Evolutionary conservation across 2,329 filamentous ascomycete genomes (phyloP).

Genomic region (Lasiodiplodia theobromae): DNA sequence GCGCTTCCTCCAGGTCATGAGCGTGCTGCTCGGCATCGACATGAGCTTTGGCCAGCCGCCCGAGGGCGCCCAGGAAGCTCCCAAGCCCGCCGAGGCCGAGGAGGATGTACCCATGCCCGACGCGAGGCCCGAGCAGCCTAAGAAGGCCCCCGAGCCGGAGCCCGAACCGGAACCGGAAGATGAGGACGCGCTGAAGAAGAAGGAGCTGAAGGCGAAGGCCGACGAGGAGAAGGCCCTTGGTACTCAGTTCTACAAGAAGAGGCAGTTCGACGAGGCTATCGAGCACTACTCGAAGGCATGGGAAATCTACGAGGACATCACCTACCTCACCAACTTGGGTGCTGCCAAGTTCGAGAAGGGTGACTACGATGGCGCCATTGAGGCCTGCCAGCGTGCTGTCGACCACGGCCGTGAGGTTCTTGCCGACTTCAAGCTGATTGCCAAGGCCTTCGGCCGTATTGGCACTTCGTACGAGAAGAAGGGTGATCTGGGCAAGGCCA

Average conservation of each 20-base stretch:
- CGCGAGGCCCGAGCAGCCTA: slow-evolving; percentile 59
- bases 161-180: slow-evolving; percentile 74
- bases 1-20: slow-evolving; percentile 90
- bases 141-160: slow-evolving; percentile 65
- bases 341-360: slow-evolving; percentile 97
- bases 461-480: slow-evolving; percentile 92
- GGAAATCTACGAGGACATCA: slow-evolving; percentile 94
- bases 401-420: slow-evolving; percentile 88
- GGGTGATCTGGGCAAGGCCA: slow-evolving; percentile 78
- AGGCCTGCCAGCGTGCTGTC: slow-evolving; percentile 85
- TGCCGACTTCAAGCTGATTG: slow-evolving; percentile 97
- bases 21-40: slow-evolving; percentile 91
- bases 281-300: slow-evolving; percentile 94
- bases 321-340: slow-evolving; percentile 95
- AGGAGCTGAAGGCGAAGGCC: slow-evolving; percentile 89
- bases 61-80: slow-evolving; percentile 50
- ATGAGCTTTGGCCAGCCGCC: slow-evolving; percentile 73
- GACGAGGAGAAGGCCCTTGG: slow-evolving; percentile 95
- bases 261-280: slow-evolving; percentile 93
- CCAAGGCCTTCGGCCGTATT: slow-evolving; percentile 95
- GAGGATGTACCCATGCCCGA: slow-evolving; percentile 84
- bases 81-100: slow-evolving; percentile 59
- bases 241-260: slow-evolving; percentile 98
- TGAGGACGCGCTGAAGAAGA: slow-evolving; percentile 82
- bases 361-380: slow-evolving; percentile 86